phyloP scores from a whole-genome alignment of 2,329 filamentous ascomycete species.

The Cladophialophora psammophila region DNA sequence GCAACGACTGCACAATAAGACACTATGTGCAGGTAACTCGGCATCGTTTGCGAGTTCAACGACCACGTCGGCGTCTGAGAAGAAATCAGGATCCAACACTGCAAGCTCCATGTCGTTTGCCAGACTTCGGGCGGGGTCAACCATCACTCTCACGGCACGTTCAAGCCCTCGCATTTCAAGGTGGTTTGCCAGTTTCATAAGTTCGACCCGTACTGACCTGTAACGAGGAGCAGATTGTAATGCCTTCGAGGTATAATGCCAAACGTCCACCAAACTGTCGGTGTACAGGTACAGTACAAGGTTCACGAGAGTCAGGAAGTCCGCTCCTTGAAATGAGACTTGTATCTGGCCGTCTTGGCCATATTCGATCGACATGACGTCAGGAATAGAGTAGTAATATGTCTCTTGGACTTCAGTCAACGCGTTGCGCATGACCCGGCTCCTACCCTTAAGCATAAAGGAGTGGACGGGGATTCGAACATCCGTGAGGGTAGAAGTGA shows the following conservation, averaged over 20 bases:
- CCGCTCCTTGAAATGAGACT: constrained; percentile 73
- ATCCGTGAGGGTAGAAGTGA: constrained; percentile 68
- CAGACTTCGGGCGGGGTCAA: constrained; percentile 68
- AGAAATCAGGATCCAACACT: constrained; percentile 72
- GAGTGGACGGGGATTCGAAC: constrained; percentile 80
- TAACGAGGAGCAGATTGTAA: constrained; percentile 74
- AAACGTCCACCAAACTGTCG: constrained; percentile 81
- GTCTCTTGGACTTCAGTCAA: constrained; percentile 65
- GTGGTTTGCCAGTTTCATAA: constrained; percentile 82
- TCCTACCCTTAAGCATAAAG: constrained; percentile 79
- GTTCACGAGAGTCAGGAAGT: constrained; percentile 81
- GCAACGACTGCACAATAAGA: constrained; percentile 80
- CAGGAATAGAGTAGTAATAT: constrained; percentile 64
- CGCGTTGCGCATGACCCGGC: constrained; percentile 69
- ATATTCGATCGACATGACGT: constrained; percentile 66
- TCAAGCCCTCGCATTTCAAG: constrained; percentile 77
- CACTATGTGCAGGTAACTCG: constrained; percentile 74
- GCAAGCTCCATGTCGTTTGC: constrained; percentile 74
- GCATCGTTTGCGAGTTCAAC: constrained; percentile 80
- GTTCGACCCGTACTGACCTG: constrained; percentile 78
- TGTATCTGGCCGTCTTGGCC: constrained; percentile 60
- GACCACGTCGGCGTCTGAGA: constrained; percentile 79
- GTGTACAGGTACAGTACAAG: constrained; percentile 81
- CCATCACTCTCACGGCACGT: constrained; percentile 77
- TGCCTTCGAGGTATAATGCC: constrained; percentile 76